Base-by-base conservation (phyloP, 2,329 filamentous ascomycete species). In the Fusarium illudens region DNA sequence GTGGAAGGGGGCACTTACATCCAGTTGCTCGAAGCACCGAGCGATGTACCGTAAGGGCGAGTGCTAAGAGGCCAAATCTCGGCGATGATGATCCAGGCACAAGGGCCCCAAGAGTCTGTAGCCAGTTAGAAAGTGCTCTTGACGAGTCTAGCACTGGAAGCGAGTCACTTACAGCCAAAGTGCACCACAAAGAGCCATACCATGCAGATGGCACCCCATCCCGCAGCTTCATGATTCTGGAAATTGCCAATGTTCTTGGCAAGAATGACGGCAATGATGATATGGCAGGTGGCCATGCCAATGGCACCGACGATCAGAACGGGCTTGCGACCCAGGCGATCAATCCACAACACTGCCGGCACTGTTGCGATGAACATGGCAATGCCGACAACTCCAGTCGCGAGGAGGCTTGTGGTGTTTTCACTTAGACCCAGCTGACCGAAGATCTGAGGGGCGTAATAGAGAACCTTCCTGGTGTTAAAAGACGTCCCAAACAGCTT, bases 161-260 rank as follows among this genome's bases (percentile, higher is more conserved):
- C 20, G 4, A 3, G n/a, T n/a, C 4, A 62, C 64, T 51, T 36
- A 72, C 71, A 93, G 29, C 89, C 92, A 72, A 94, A 94, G 77
- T 91, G 86, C 29, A 92, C 81, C 27, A 92, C 88, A 67, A 92
- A 93, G 0, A 94, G 82, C 90, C 91, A 93, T 9, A 92, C 87
- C 86, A 92, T 90, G 54, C 75, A 79, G 3, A 84, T 82, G 6
- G 84, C 89, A 0, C 90, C 91, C 92, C 92, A 94, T 1, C 91
- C 91, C 0, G 90, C 89, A 0, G 84, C 86, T 7, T 76, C 71
- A 64, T 93, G 84, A 0, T 80, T 74, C 0, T 77, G 75, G 83
- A 90, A 94, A 4, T 83, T 78, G 65, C 87, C 74, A n/a, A 87
- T 79, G 73, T 89, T 88, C 65, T 83, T 86, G 33, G 88, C 91